phyloP scores from a whole-genome alignment of 768 basidiomycete species.

The Lentinula edodes region DNA sequence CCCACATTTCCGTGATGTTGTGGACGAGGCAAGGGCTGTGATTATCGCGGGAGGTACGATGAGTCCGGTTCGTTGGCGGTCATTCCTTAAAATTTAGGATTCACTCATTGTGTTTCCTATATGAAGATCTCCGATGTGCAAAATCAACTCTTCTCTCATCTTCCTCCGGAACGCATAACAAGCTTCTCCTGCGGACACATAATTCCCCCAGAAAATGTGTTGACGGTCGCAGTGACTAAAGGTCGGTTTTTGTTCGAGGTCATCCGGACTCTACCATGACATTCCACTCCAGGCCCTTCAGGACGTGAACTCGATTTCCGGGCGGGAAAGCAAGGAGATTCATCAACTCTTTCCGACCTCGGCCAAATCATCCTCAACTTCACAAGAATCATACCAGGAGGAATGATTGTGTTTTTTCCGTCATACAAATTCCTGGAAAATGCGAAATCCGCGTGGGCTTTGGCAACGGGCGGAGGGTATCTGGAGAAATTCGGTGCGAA shows the following conservation, averaged over 20 bases:
- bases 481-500: conserved; percentile 57
- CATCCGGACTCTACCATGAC: neutral
- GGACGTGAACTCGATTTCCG: conserved; percentile 79
- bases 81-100: neutral
- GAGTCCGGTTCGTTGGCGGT: conserved; percentile 71
- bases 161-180: conserved; percentile 57
- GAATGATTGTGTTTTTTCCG: conserved; percentile 92
- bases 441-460: conserved; percentile 61
- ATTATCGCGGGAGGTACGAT: conserved; percentile 95
- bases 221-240: conserved; percentile 64
- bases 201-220: conserved; percentile 75
- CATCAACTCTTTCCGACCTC: conserved; percentile 66
- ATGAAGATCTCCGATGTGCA: conserved; percentile 81
- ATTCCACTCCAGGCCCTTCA: conserved; percentile 34
- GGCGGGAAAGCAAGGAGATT: conserved; percentile 65
- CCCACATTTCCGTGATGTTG: conserved; percentile 78
- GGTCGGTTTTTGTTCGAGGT: conserved; percentile 26
- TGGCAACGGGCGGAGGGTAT: conserved; percentile 39
- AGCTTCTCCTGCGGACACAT: conserved; percentile 92
- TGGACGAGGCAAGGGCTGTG: conserved; percentile 77
- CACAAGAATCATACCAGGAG: conserved; percentile 70
- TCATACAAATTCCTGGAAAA: conserved; percentile 79
- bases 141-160: conserved; percentile 68
- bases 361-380: conserved; percentile 84
- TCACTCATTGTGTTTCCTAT: neutral